phyloP scores from a whole-genome alignment of 1,139 yeast genomes.

The Scheffersomyces parashehatae region DNA sequence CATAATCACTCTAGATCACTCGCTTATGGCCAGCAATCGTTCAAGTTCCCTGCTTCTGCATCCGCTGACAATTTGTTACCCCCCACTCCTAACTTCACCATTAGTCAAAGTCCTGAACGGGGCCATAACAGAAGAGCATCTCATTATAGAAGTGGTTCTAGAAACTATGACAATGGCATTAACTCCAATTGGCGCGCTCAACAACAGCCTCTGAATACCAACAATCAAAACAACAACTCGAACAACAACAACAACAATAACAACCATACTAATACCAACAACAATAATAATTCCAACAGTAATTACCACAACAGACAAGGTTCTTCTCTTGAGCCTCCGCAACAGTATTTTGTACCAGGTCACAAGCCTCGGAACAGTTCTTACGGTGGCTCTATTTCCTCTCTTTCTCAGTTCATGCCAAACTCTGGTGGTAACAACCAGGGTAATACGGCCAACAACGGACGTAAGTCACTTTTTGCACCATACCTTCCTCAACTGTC shows the following conservation, averaged over 20 bases:
- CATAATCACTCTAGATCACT: conserved; percentile 39
- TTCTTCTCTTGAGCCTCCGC: conserved; percentile 50
- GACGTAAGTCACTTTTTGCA: conserved; percentile 87
- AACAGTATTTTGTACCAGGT: conserved; percentile 66
- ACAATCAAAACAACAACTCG: conserved; percentile 6
- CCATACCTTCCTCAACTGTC: conserved; percentile 95
- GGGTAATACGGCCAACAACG: conserved; percentile 33
- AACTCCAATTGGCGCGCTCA: conserved; percentile 67
- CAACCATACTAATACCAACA: conserved; percentile 17
- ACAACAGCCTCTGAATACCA: conserved; percentile 13
- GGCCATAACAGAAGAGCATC: conserved; percentile 44
- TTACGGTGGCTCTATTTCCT: conserved; percentile 65
- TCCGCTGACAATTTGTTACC: conserved; percentile 31
- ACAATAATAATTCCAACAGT: conserved; percentile 17
- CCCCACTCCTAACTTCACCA: conserved; percentile 47
- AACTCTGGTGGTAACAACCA: conserved; percentile 17
- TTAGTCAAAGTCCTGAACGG: conserved; percentile 43
- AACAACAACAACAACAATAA: conserved; percentile 20
- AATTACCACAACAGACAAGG: conserved; percentile 15
- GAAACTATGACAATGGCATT: conserved; percentile 58
- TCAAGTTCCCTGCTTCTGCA: conserved; percentile 27
- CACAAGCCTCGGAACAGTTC: conserved; percentile 72
- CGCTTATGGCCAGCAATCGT: conserved; percentile 48
- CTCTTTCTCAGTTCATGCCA: conserved; percentile 46
- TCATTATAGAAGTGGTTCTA: conserved; percentile 56